Evolutionary conservation across 495 filamentous ascomycete species (phyloP).

Genomic region (Cairneyella variabilis): DNA sequence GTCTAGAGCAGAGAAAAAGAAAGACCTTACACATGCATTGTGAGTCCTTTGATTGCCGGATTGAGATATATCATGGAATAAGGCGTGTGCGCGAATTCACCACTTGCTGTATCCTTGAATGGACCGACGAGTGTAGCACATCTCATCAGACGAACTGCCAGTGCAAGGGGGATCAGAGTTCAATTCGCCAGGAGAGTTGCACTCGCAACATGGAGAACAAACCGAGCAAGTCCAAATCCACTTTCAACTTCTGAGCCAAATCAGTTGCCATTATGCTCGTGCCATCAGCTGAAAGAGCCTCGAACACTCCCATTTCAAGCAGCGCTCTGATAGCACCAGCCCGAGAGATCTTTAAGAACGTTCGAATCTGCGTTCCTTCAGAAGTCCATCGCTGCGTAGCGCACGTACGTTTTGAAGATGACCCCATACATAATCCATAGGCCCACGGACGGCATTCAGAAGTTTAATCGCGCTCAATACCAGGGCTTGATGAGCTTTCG

Average conservation of each 20-base stretch:
- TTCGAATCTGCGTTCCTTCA: no score
- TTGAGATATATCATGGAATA: slow-evolving; percentile 23
- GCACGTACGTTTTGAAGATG: no score
- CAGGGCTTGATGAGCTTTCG: no score
- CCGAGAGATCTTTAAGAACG: no score
- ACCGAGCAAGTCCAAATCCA: slow-evolving; percentile 5
- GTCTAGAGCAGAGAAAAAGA: no score
- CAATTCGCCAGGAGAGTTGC: not conserved
- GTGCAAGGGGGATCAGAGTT: not conserved
- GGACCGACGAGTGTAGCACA: not conserved
- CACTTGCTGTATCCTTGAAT: slow-evolving; percentile 12
- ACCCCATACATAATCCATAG: no score
- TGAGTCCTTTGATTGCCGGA: slow-evolving; percentile 8
- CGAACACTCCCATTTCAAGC: slow-evolving; percentile 7
- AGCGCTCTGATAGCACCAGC: slow-evolving; percentile 1
- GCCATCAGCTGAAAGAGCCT: slow-evolving; percentile 3
- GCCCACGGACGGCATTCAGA: no score
- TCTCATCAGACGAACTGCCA: slow-evolving; percentile 20
- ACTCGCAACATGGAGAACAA: not conserved
- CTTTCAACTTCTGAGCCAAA: slow-evolving; percentile 4
- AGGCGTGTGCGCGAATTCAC: slow-evolving; percentile 23
- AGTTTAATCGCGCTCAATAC: no score
- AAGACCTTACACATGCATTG: no score
- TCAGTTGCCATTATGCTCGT: not conserved
- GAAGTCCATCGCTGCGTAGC: no score